Percentiles rank a stretch among this genome's conserved stretches.
Conservation (phyloP, 2,329 filamentous ascomycete species). For the Ophiostoma australiae region DNA sequence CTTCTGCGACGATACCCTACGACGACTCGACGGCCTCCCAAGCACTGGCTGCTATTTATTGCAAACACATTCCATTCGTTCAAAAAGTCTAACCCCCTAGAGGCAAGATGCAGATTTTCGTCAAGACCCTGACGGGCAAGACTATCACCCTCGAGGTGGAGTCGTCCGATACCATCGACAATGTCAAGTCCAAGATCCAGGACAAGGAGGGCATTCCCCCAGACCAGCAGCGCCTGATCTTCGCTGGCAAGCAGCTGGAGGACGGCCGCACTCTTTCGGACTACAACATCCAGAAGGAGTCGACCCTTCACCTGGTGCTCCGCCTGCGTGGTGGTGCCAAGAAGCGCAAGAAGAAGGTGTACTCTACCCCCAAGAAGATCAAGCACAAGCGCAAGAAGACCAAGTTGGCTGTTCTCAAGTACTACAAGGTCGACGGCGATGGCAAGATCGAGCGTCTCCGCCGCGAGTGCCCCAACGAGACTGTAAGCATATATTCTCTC, state of each 20-base stretch:
- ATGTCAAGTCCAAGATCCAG: constrained; percentile 98
- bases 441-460: constrained; percentile 99
- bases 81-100: constrained; percentile 30
- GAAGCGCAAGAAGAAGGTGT: constrained; percentile 99
- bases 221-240: constrained; percentile 99
- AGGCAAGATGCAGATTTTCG: constrained; percentile 74
- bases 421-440: constrained; percentile 99
- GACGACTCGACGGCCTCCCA: constrained; percentile 10
- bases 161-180: constrained; percentile 99
- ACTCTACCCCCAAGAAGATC: constrained; percentile 99
- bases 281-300: constrained; percentile 99
- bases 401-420: constrained; percentile 99
- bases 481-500: constrained; percentile 53
- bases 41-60: constrained; percentile 6
- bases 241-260: constrained; percentile 99
- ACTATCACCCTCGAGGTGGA: constrained; percentile 99
- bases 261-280: constrained; percentile 97
- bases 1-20: background rate
- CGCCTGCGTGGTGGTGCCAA: constrained; percentile 97
- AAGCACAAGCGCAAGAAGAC: constrained; percentile 99
- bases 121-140: constrained; percentile 94
- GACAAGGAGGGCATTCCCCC: constrained; percentile 99
- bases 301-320: constrained; percentile 94
- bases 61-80: background rate
- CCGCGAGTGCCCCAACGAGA: constrained; percentile 91